Percentiles rank a stretch among this genome's conserved stretches.
These are phyloP conservation scores for Solanum pinnatisectum DNA, from an alignment of 257 asterid genomes.

Conservation along the genomic window DNA sequence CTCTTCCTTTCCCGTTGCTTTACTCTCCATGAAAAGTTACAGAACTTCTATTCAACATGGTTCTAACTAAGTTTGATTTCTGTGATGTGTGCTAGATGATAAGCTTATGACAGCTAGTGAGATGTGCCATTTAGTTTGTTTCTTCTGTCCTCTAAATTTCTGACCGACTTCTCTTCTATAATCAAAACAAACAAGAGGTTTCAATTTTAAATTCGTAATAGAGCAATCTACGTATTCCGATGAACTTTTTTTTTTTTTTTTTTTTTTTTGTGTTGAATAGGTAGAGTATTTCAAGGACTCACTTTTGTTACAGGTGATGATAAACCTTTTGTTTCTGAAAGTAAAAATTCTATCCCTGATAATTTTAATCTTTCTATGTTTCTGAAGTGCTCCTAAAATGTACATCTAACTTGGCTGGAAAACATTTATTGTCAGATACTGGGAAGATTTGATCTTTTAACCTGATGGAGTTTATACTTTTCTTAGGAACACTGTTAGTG, in stretches of 20 bases:
- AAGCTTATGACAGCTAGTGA: background rate
- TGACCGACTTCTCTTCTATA: background rate
- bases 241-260: background rate
- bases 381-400: background rate
- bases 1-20: background rate
- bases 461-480: background rate
- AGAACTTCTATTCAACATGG: background rate
- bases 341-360: background rate
- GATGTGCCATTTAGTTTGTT: background rate
- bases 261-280: background rate
- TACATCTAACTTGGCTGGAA: background rate
- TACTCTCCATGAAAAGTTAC: background rate
- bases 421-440: background rate
- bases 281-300: background rate
- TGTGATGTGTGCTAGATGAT: background rate
- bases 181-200: background rate
- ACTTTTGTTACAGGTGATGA: background rate
- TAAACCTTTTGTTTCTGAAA: background rate
- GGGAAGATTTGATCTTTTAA: background rate
- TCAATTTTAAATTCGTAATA: background rate
- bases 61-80: background rate
- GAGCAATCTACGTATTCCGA: background rate
- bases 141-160: background rate
- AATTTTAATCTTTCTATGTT: background rate
- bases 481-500: conserved; percentile 80